Evolutionary conservation across 257 asterid species (phyloP), one percentile per base, ranked within the genome.

Genomic region (Verbena officinalis): DNA sequence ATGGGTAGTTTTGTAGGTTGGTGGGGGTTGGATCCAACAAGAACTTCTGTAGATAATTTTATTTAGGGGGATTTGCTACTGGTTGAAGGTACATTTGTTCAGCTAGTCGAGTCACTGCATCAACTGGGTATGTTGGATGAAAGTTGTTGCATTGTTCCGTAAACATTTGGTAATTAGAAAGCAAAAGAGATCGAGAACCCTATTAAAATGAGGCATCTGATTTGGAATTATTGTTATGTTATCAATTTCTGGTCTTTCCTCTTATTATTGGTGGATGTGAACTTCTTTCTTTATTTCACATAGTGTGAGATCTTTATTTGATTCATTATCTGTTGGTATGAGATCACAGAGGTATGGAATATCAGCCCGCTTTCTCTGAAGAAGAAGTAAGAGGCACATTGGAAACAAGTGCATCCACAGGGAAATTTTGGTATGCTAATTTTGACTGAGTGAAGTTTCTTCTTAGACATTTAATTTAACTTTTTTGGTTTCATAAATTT

Each of bases 341-440:
- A 20, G 74, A 31, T 74, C 42, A 5, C 78, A 77, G 86, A 70
- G 71, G 34, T 55, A 13, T 66, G 67, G 88, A 71, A 40, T 30
- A 81, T 44, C 67, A 60, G 59, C 70, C 69, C 10, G 62, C 55
- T 52, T 75, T 81, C 62, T 67, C 86, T 8, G 75, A 58, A 24
- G 87, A 85, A 65, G 87, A 88, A 75, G 70, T 83, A 38, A 80
- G 80, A 71, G 48, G 66, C 53, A 56, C 80, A 27, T 43, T 91
- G 71, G 91, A 84, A 77, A 59, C 60, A 56, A 91, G 89, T 74
- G 96, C 95, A 23, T 75, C 86, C 65, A 88, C 89, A 0, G 98
- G 96, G 62, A 86, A 81, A 75, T 91, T 74, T 74, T 86, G 98
- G 97, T 91, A 88, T 58, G 77, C 45, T 49, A 6, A 43, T 69